These are phyloP conservation scores for Apium graveolens DNA, from an alignment of 129 eudicot genomes.

Conservation along the genomic window DNA sequence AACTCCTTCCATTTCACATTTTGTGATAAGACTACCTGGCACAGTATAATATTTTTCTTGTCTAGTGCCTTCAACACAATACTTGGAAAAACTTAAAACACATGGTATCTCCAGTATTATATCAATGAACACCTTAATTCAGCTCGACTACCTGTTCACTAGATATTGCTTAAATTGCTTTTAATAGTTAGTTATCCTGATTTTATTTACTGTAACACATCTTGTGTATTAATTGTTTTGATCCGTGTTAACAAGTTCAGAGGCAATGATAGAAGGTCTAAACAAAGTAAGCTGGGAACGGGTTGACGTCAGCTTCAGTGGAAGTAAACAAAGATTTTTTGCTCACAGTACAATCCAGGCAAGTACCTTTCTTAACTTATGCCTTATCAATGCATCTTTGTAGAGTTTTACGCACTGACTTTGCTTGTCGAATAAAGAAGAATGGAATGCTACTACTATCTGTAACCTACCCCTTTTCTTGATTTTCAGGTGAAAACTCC, in stretches of 20 bases:
- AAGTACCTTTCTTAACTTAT: conserved; percentile 18
- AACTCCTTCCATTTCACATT: background rate
- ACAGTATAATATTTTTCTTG: background rate
- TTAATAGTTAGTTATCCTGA: background rate
- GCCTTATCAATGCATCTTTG: conserved; percentile 6
- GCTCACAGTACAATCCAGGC: conserved; percentile 97
- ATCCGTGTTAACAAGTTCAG: conserved; percentile 27
- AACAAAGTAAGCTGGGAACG: conserved; percentile 81
- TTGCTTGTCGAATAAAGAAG: background rate
- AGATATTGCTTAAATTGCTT: background rate
- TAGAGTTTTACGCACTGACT: background rate
- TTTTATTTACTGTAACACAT: background rate
- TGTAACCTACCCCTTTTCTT: background rate
- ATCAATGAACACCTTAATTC: background rate
- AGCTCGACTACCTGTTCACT: background rate
- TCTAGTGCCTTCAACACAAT: background rate
- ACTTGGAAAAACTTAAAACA: background rate
- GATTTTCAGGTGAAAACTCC: conserved; percentile 56
- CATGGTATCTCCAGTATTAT: background rate
- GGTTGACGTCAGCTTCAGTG: conserved; percentile 76
- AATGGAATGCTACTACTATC: background rate
- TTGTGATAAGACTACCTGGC: background rate
- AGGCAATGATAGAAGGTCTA: conserved; percentile 66
- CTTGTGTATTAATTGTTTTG: background rate
- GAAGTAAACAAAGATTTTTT: conserved; percentile 70